Conservation (phyloP, 305 asterid species). For the Andrographis paniculata region DNA sequence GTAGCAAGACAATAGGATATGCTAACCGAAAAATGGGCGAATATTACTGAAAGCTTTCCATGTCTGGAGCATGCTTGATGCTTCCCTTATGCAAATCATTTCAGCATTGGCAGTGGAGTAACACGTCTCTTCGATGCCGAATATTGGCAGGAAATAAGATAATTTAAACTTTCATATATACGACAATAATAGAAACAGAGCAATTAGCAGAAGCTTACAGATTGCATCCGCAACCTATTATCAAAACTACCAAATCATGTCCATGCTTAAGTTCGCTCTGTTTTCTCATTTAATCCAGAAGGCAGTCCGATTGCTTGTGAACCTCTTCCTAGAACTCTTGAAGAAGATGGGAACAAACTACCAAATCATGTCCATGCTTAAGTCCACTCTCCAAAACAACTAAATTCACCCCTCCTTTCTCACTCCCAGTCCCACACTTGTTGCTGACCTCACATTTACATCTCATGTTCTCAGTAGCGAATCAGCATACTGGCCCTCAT, state of each 20-base stretch:
- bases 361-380: neutral
- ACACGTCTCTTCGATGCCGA: conserved; percentile 90
- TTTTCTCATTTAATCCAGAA: conserved; percentile 29
- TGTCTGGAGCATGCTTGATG: conserved; percentile 61
- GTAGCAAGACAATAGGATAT: conserved; percentile 11
- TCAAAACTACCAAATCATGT: conserved; percentile 9
- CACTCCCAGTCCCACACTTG: conserved; percentile 22
- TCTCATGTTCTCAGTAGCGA: conserved; percentile 27
- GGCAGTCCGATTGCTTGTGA: conserved; percentile 28
- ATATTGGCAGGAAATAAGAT: conserved; percentile 14
- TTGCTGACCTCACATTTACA: conserved; percentile 21
- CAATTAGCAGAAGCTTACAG: conserved; percentile 48
- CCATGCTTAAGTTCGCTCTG: conserved; percentile 17
- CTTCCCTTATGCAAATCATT: conserved; percentile 90
- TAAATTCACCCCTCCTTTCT: conserved; percentile 30
- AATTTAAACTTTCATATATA: conserved; percentile 12
- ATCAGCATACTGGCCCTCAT: neutral
- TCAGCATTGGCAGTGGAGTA: conserved; percentile 99
- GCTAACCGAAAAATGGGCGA: conserved; percentile 17
- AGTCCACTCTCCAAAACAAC: conserved; percentile 27
- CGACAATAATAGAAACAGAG: conserved; percentile 12
- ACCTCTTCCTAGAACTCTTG: conserved; percentile 19
- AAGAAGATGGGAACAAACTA: conserved; percentile 37
- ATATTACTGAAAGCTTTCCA: conserved; percentile 94
- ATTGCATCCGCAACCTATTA: conserved; percentile 92